Evolutionary conservation across 495 filamentous ascomycete genomes (phyloP).

Genomic region (Talaromyces ruber): DNA sequence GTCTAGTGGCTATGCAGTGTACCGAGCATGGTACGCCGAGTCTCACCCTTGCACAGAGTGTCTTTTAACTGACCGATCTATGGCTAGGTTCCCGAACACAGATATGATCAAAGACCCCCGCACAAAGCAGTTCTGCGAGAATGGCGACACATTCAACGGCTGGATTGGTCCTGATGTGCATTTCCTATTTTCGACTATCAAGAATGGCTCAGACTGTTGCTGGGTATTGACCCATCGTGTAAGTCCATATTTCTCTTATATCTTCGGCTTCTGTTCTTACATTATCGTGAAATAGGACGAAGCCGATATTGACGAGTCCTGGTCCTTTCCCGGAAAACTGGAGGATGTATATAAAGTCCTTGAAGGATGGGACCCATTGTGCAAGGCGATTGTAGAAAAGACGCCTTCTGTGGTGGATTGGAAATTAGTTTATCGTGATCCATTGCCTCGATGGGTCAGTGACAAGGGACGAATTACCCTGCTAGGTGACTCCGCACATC

Average conservation of each 20-base stretch:
- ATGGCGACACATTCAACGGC: conserved; percentile 55
- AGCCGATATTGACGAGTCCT: conserved; percentile 55
- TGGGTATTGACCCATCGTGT: conserved; percentile 61
- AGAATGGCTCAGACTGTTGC: conserved; percentile 55
- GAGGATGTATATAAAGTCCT: conserved; percentile 46
- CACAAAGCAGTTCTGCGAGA: conserved; percentile 48
- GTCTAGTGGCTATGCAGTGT: conserved; percentile 50
- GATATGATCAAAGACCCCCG: conserved; percentile 55
- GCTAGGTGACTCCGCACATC: conserved; percentile 65
- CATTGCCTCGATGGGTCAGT: conserved; percentile 56
- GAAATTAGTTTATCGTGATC: conserved; percentile 66
- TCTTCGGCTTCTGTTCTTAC: background rate
- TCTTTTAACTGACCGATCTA: conserved; percentile 10
- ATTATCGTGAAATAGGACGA: conserved; percentile 24
- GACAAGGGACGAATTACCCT: conserved; percentile 48
- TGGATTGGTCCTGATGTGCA: conserved; percentile 58
- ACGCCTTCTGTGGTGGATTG: conserved; percentile 60
- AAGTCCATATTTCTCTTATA: background rate
- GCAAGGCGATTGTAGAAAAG: conserved; percentile 46
- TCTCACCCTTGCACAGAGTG: background rate
- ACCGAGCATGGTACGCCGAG: conserved; percentile 42
- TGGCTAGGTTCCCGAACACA: conserved; percentile 50
- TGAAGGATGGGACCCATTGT: conserved; percentile 59
- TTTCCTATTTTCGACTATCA: conserved; percentile 53
- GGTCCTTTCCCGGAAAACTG: conserved; percentile 53